These are phyloP conservation scores for Solanum clarkiae DNA, from an alignment of 257 asterid genomes.

Conservation along the genomic window DNA sequence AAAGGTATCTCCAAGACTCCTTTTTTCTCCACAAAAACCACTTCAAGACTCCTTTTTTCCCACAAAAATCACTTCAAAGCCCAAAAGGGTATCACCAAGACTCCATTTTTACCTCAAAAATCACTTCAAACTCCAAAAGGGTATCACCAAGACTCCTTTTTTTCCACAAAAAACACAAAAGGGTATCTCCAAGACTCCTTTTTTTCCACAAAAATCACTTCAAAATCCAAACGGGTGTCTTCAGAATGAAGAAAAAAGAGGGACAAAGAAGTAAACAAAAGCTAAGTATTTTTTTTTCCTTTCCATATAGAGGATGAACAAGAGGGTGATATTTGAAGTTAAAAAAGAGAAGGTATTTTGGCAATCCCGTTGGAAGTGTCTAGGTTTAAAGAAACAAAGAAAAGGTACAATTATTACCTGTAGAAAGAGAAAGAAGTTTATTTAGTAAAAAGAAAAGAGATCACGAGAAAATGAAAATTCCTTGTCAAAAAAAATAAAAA, in stretches of 20 bases:
- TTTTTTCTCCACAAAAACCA: background rate
- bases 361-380: background rate
- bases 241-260: background rate
- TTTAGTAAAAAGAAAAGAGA: background rate
- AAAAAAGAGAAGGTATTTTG: background rate
- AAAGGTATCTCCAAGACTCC: background rate
- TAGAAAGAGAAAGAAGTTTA: background rate
- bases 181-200: background rate
- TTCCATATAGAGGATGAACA: background rate
- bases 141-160: background rate
- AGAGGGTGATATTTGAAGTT: background rate
- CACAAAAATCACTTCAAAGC: background rate
- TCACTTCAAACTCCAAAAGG: background rate
- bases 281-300: background rate
- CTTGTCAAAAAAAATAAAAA: background rate
- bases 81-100: background rate
- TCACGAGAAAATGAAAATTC: background rate
- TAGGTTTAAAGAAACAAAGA: background rate
- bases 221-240: background rate
- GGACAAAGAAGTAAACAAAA: background rate
- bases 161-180: background rate
- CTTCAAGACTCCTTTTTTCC: background rate
- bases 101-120: conserved; percentile 35
- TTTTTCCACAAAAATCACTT: background rate
- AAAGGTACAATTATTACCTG: background rate